These are phyloP conservation scores for Huntiella omanensis DNA, from an alignment of 2,329 filamentous ascomycete species.

Conservation along the genomic window DNA sequence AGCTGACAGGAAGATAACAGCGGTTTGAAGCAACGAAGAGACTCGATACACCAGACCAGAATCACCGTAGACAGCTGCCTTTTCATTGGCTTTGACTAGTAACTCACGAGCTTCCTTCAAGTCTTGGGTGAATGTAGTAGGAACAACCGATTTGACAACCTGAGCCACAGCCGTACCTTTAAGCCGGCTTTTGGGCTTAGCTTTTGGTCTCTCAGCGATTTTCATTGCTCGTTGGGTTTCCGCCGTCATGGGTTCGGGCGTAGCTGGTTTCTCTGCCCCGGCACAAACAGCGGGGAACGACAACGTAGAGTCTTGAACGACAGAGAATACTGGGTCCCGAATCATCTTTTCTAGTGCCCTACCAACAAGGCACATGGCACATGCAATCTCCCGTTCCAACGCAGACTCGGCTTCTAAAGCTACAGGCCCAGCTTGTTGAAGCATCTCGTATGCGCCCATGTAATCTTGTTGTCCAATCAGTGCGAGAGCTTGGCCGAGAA, in stretches of 20 bases:
- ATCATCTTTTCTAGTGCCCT: constrained; percentile 56
- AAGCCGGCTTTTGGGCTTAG: constrained; percentile 8
- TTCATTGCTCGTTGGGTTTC: background rate
- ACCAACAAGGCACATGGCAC: constrained; percentile 48
- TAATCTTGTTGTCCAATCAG: constrained; percentile 35
- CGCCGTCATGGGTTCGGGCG: too few relatives aligned
- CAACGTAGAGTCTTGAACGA: constrained; percentile 80
- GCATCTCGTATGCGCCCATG: constrained; percentile 33
- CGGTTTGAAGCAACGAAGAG: constrained; percentile 43
- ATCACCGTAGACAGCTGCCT: constrained; percentile 34
- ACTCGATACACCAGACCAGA: constrained; percentile 43
- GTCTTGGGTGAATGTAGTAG: constrained; percentile 34
- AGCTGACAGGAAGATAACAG: constrained; percentile 46
- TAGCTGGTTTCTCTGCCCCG: background rate
- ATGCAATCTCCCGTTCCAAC: constrained; percentile 37
- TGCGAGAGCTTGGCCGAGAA: constrained; percentile 23
- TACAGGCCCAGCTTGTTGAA: constrained; percentile 28
- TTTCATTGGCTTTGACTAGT: constrained; percentile 43
- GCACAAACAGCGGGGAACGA: constrained; percentile 55
- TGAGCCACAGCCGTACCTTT: constrained; percentile 11
- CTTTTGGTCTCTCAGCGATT: constrained; percentile 5
- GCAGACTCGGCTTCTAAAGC: constrained; percentile 15
- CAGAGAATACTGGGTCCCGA: constrained; percentile 67
- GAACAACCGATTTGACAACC: background rate
- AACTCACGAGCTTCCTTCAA: constrained; percentile 47